These are phyloP conservation scores for Mycena haematopus DNA, from an alignment of 768 basidiomycete species.

Conservation along the genomic window DNA sequence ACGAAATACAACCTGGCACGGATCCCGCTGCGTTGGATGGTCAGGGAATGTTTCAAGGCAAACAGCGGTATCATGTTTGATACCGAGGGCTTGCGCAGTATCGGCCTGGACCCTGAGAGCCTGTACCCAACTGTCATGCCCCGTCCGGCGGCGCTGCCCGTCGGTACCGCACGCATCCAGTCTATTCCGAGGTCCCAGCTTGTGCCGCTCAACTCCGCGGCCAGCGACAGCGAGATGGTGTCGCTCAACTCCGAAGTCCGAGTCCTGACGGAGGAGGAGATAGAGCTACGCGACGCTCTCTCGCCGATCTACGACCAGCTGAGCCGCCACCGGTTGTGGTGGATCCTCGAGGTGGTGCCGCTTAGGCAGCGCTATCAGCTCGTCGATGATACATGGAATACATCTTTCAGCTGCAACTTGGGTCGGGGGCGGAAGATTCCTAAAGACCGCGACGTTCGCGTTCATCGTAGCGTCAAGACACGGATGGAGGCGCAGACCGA, in stretches of 20 bases:
- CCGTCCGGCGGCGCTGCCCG: conserved; percentile 39
- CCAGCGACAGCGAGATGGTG: too few species aligned
- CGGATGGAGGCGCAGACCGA: conserved; percentile 56
- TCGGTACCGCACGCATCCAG: conserved; percentile 30
- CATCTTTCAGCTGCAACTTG: conserved; percentile 39
- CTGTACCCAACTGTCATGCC: conserved; percentile 44
- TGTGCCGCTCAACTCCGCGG: neutral
- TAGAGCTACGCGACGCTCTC: conserved; percentile 58
- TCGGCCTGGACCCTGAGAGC: conserved; percentile 49
- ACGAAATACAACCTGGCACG: conserved; percentile 51
- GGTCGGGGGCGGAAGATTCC: conserved; percentile 49
- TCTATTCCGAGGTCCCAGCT: conserved; percentile 17
- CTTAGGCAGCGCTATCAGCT: conserved; percentile 44
- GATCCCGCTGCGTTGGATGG: conserved; percentile 70
- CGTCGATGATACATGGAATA: conserved; percentile 38
- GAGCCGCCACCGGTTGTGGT: conserved; percentile 50
- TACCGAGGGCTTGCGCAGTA: conserved; percentile 44
- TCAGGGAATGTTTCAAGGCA: conserved; percentile 66
- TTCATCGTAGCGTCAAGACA: conserved; percentile 58
- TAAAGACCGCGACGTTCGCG: conserved; percentile 47
- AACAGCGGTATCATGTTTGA: conserved; percentile 67
- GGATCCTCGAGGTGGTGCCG: conserved; percentile 64
- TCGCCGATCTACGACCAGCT: conserved; percentile 61
- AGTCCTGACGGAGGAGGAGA: conserved; percentile 51
- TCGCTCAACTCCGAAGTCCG: too few species aligned